Evolutionary conservation across 495 filamentous ascomycete species (phyloP).

Genomic region (Hypoxylon fragiforme): DNA sequence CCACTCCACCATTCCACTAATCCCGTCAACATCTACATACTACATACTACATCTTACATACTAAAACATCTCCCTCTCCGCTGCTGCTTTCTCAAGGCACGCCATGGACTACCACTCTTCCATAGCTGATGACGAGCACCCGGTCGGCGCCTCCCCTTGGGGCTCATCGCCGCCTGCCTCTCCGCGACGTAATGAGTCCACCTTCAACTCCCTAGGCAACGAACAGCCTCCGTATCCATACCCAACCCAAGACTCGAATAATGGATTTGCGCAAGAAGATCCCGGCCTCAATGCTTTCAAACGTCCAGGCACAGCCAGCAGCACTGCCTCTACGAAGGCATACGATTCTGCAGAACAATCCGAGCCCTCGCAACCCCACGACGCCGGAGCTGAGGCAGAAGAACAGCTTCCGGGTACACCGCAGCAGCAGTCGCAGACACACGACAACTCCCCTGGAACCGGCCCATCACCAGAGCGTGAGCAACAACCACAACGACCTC

Average conservation of each 20-base stretch:
- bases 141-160: slow-evolving; percentile 76
- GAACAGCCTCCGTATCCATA: slow-evolving; percentile 44
- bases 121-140: slow-evolving; percentile 72
- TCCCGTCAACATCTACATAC: neutral
- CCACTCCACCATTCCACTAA: slow-evolving; percentile 2
- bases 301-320: slow-evolving; percentile 45
- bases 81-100: neutral
- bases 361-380: slow-evolving; percentile 42
- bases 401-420: slow-evolving; percentile 47
- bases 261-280: slow-evolving; percentile 45
- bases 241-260: slow-evolving; percentile 37
- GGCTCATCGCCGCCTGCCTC: slow-evolving; percentile 64
- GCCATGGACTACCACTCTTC: slow-evolving; percentile 85
- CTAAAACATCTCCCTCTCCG: slow-evolving; percentile 2
- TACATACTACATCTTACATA: too few relatives aligned
- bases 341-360: slow-evolving; percentile 34
- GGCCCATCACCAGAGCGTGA: slow-evolving; percentile 11
- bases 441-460: slow-evolving; percentile 14
- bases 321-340: slow-evolving; percentile 38
- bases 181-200: slow-evolving; percentile 63
- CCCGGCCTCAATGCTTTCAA: slow-evolving; percentile 45
- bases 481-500: slow-evolving; percentile 45
- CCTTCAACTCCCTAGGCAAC: slow-evolving; percentile 51
- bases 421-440: slow-evolving; percentile 53
- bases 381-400: slow-evolving; percentile 36